Base-by-base conservation (phyloP, 768 basidiomycete genomes). In the Termitomyces sp. region DNA sequence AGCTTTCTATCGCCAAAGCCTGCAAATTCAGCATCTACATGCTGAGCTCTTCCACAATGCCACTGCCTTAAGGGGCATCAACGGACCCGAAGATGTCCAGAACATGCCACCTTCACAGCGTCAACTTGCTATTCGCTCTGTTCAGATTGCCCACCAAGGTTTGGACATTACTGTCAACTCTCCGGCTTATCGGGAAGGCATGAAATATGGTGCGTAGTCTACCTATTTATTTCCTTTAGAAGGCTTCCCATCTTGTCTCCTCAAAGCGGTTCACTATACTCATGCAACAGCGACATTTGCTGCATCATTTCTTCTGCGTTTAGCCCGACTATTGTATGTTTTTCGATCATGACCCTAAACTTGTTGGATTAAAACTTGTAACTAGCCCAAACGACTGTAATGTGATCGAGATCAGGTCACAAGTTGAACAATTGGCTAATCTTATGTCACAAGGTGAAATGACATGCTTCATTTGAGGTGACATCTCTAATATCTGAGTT, bases 261-360 rank as follows among this genome's bases (percentile, higher is more conserved):
- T 53, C 42, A 57, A n/a, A 92, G 91, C 93, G 16, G 90, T 94
- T n/a, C 88, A 92, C 68, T 89, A 91, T 66, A 90, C 90, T 15
- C 95, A 98, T 68, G 91, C 92, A 44, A 92, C 93, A 31, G 95
- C 95, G 6, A 96, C 95, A 0, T 98, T 98, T 73, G 84, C 91
- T 22, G 95, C 94, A 13, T 92, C 93, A 4, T 90, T 98, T 72
- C 78, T 96, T 59, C 78, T 98, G 51, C 87, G 95, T 34, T 77
- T 97, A 50, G 85, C 88, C 39, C 85, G 95, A 27, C 78, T 98
- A 42, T 95, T 97, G 91, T 93, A 68, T 73, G 91, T 73, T 11
- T 12, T 44, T 13, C 24, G 49, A 18, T 33, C 13, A 20, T 55
- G 11, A 6, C 20, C 36, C 55, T 36, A 0, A 49, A 47, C 22